These are phyloP conservation scores for Zygotorulaspora sp. DNA, from an alignment of 805 yeast genomes.

Conservation along the genomic window DNA sequence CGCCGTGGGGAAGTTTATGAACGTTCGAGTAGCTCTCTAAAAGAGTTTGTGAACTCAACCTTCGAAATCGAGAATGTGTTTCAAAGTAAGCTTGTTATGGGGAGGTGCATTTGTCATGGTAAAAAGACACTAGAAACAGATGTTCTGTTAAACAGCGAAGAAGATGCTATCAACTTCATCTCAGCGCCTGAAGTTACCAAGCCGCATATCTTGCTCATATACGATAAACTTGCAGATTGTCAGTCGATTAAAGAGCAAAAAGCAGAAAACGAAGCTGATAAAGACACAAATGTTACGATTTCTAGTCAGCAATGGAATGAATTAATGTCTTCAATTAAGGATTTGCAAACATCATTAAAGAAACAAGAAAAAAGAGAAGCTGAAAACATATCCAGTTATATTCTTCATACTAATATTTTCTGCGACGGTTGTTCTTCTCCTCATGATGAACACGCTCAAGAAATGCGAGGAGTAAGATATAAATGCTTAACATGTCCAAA, in stretches of 20 bases:
- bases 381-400: conserved; percentile 1
- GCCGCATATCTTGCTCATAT: conserved; percentile 14
- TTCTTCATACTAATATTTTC: conserved; percentile 16
- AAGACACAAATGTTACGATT: conserved; percentile 11
- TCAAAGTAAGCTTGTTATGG: conserved; percentile 13
- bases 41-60: conserved; percentile 9
- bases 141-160: conserved; percentile 9
- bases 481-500: conserved; percentile 47
- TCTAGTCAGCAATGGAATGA: conserved; percentile 18
- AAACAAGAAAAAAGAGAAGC: background rate
- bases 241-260: background rate
- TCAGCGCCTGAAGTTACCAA: conserved; percentile 11
- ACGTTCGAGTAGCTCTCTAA: conserved; percentile 6
- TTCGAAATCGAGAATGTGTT: conserved; percentile 12
- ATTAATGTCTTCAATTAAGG: conserved; percentile 16
- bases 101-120: conserved; percentile 17
- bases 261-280: background rate
- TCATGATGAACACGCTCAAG: conserved; percentile 9
- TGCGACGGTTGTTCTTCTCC: conserved; percentile 30
- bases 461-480: conserved; percentile 41
- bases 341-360: conserved; percentile 15
- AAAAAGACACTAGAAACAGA: conserved; percentile 15
- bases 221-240: conserved; percentile 10
- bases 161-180: conserved; percentile 10
- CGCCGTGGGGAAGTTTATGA: conserved; percentile 15